A percentile compares a stretch with the other conserved stretches of the same genome.
phyloP scores from a whole-genome alignment of 208 protist species.

The Trypanosomatidae sp. region DNA sequence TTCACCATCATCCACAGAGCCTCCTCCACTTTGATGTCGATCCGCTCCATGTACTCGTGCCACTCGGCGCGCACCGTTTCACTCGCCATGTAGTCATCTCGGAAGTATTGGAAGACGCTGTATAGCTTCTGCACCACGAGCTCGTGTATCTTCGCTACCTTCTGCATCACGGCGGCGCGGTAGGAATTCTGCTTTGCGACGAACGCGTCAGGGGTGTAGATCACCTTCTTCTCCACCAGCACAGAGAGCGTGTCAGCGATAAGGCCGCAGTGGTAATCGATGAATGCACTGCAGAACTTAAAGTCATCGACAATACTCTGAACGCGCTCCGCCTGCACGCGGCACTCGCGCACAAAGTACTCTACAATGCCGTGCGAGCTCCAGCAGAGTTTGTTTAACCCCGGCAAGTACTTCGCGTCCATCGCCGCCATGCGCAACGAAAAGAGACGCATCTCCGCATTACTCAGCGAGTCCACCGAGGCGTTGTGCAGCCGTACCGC shows the following conservation, averaged over 20 bases:
- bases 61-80: slow-evolving; percentile 90
- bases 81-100: slow-evolving; percentile 84
- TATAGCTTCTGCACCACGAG: slow-evolving; percentile 87
- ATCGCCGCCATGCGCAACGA: slow-evolving; percentile 90
- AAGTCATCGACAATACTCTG: slow-evolving; percentile 93
- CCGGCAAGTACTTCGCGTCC: slow-evolving; percentile 91
- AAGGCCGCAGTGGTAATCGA: slow-evolving; percentile 87
- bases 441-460: slow-evolving; percentile 95
- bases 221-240: slow-evolving; percentile 94
- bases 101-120: slow-evolving; percentile 90
- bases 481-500: slow-evolving; percentile 96
- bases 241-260: slow-evolving; percentile 94
- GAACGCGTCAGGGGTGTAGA: slow-evolving; percentile 92
- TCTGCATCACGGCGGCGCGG: slow-evolving; percentile 64
- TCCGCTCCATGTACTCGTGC: slow-evolving; percentile 88
- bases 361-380: slow-evolving; percentile 94
- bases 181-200: slow-evolving; percentile 84
- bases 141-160: slow-evolving; percentile 79
- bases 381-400: slow-evolving; percentile 95
- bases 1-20: slow-evolving; percentile 95
- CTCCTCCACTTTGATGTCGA: slow-evolving; percentile 95
- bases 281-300: slow-evolving; percentile 88
- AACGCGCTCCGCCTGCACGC: slow-evolving; percentile 80
- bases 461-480: slow-evolving; percentile 88
- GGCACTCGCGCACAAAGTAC: slow-evolving; percentile 95